Evolutionary conservation across 768 basidiomycete genomes (phyloP).

Genomic region (Mycena capillaripes): DNA sequence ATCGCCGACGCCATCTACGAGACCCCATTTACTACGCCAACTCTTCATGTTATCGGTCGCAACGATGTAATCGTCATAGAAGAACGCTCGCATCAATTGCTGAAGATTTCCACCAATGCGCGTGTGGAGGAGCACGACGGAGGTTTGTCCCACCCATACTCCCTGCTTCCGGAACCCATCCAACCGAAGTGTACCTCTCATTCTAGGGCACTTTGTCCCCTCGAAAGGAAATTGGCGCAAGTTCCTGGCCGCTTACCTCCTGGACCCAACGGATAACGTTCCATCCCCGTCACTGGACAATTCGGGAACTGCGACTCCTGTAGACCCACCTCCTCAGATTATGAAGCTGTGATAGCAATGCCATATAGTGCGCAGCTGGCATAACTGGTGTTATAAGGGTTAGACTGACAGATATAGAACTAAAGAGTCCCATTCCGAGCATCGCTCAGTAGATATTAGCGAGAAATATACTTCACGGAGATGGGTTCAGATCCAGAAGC

Average conservation of each 20-base stretch:
- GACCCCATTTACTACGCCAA: slow-evolving; percentile 73
- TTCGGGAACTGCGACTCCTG: slow-evolving; percentile 66
- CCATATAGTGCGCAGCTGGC: no score
- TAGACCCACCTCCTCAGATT: slow-evolving; percentile 12
- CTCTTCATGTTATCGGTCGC: slow-evolving; percentile 83
- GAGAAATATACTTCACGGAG: neutral
- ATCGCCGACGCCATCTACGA: slow-evolving; percentile 65
- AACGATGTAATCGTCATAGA: slow-evolving; percentile 82
- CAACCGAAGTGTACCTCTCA: slow-evolving; percentile 4
- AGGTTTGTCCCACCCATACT: slow-evolving; percentile 65
- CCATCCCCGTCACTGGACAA: slow-evolving; percentile 58
- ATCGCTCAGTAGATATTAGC: no score
- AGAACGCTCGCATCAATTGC: slow-evolving; percentile 73
- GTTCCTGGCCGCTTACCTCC: slow-evolving; percentile 79
- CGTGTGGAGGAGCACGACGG: slow-evolving; percentile 86
- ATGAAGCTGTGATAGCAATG: slow-evolving; percentile 23
- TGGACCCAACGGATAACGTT: slow-evolving; percentile 61
- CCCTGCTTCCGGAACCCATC: neutral
- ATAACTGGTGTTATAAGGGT: no score
- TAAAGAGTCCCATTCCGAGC: no score
- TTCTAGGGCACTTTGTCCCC: slow-evolving; percentile 86
- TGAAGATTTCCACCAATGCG: slow-evolving; percentile 66
- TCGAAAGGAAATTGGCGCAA: slow-evolving; percentile 82
- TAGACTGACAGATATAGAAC: no score
- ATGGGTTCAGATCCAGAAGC: neutral